A percentile compares a stretch with the other conserved stretches of the same genome.
Conservation (phyloP, 306 rosid genomes). For the Vigna hirtella region DNA sequence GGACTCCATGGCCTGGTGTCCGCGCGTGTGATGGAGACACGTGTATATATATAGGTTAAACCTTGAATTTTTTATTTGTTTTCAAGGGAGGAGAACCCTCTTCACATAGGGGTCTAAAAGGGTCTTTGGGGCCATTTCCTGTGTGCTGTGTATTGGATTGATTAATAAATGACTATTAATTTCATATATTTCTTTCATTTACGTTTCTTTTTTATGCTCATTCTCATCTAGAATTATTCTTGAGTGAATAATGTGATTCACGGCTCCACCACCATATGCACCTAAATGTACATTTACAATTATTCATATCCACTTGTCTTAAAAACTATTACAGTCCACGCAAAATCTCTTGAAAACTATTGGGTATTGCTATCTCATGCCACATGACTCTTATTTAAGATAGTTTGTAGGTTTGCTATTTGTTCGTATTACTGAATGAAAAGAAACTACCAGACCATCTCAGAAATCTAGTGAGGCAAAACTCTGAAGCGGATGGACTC, state of each 20-base stretch:
- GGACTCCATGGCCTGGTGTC: constrained; percentile 45
- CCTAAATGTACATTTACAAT: constrained; percentile 18
- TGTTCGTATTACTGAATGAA: constrained; percentile 48
- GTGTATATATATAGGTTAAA: constrained; percentile 46
- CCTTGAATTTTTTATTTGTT: constrained; percentile 41
- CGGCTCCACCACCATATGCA: neutral
- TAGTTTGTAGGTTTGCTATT: constrained; percentile 64
- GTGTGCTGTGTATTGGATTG: constrained; percentile 64
- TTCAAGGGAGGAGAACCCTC: constrained; percentile 38
- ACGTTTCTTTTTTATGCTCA: neutral
- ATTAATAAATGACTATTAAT: constrained; percentile 45
- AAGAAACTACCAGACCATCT: constrained; percentile 14
- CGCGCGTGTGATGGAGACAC: constrained; percentile 61
- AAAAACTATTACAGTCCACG: constrained; percentile 1
- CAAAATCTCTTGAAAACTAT: constrained; percentile 12
- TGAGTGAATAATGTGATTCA: constrained; percentile 10
- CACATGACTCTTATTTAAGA: constrained; percentile 59
- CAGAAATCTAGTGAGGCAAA: constrained; percentile 46
- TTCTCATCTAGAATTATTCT: neutral
- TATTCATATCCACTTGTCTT: constrained; percentile 2
- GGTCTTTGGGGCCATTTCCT: constrained; percentile 87
- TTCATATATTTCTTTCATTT: constrained; percentile 22
- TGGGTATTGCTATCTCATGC: constrained; percentile 28
- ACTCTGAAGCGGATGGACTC: constrained; percentile 38
- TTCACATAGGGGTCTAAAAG: constrained; percentile 37